phyloP scores from a whole-genome alignment of 441 rosid genomes.

The Euphorbia schlechtendalii region DNA sequence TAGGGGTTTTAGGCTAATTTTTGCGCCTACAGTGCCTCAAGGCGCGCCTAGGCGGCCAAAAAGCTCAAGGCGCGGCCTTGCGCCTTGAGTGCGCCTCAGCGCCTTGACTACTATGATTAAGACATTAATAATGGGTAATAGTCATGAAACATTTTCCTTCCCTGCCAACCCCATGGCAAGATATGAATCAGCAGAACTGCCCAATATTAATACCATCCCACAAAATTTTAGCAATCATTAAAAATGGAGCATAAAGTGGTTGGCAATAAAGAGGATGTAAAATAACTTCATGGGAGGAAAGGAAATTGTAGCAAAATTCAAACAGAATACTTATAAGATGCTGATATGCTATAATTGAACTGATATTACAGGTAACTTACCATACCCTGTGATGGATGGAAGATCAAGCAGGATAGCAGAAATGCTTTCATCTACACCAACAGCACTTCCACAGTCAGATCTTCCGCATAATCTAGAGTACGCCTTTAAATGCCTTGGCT shows the following conservation, averaged over 20 bases:
- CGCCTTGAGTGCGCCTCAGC: too few species aligned
- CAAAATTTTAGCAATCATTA: background rate
- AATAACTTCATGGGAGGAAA: background rate
- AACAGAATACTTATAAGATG: background rate
- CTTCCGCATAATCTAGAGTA: conserved; percentile 47
- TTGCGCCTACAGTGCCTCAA: too few species aligned
- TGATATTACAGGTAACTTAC: conserved; percentile 33
- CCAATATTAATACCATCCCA: too few species aligned
- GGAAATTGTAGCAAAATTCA: background rate
- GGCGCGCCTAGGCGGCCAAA: too few species aligned
- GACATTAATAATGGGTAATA: too few species aligned
- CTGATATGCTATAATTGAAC: background rate
- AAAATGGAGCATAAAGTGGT: background rate
- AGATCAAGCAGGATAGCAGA: conserved; percentile 83
- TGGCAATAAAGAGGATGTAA: background rate
- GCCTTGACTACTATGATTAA: too few species aligned
- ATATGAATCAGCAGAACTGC: background rate
- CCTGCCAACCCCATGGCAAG: conserved; percentile 1
- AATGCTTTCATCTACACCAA: conserved; percentile 53
- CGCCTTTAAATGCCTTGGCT: conserved; percentile 54
- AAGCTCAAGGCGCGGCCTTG: too few species aligned
- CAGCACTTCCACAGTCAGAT: conserved; percentile 78
- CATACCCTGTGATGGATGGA: conserved; percentile 94
- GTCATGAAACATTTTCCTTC: background rate
- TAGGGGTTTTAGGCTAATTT: too few species aligned